Percentiles rank a stretch among this genome's conserved stretches.
Conservation (phyloP, 2,329 filamentous ascomycete genomes). For the Escovopsis sp. region DNA sequence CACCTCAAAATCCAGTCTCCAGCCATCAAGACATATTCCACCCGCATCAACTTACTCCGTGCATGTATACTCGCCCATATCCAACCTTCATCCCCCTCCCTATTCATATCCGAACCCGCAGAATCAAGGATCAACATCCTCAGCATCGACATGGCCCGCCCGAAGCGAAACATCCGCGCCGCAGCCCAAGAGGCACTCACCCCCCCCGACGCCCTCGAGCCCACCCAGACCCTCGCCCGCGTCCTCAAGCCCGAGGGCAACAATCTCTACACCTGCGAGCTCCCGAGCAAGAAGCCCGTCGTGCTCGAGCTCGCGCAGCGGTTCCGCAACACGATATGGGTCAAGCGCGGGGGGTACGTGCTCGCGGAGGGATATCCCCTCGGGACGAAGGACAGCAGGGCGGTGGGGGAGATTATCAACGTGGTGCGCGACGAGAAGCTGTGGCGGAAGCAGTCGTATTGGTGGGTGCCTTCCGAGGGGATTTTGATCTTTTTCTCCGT, state of each 20-base stretch:
- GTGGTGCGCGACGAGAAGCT: slow-evolving; percentile 80
- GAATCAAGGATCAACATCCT: background rate
- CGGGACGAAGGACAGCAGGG: slow-evolving; percentile 57
- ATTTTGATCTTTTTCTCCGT: no score
- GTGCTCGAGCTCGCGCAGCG: slow-evolving; percentile 69
- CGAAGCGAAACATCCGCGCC: slow-evolving; percentile 60
- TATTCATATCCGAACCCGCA: slow-evolving; percentile 1
- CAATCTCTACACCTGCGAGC: slow-evolving; percentile 67
- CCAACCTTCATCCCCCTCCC: slow-evolving; percentile 1
- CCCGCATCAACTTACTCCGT: no score
- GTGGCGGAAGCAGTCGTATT: slow-evolving; percentile 82
- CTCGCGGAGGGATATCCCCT: slow-evolving; percentile 55
- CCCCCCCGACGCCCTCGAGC: slow-evolving; percentile 42
- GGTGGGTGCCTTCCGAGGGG: slow-evolving; percentile 34
- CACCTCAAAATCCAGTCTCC: no score
- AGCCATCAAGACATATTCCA: no score
- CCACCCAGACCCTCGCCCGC: slow-evolving; percentile 54
- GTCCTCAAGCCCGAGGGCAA: slow-evolving; percentile 76
- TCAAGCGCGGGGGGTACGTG: slow-evolving; percentile 78
- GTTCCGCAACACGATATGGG: slow-evolving; percentile 88
- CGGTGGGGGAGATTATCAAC: slow-evolving; percentile 81
- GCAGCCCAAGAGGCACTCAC: slow-evolving; percentile 56
- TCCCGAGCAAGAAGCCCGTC: slow-evolving; percentile 49
- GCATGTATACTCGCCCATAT: no score
- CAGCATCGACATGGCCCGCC: slow-evolving; percentile 18